Evolutionary conservation across 2,329 filamentous ascomycete genomes (phyloP).

Genomic region (Fusarium humuli): DNA sequence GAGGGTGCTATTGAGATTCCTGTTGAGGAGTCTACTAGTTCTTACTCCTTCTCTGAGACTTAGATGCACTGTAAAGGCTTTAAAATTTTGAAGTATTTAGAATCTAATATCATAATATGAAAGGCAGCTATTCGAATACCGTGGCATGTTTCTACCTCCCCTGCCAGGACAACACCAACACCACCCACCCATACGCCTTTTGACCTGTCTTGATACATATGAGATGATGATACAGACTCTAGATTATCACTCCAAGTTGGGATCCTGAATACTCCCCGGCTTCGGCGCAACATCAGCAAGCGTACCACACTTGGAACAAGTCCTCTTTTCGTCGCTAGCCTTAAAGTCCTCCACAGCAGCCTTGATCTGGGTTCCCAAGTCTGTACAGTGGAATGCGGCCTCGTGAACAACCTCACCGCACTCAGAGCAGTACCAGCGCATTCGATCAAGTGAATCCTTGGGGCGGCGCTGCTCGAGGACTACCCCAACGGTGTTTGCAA

Average conservation of each 20-base stretch:
- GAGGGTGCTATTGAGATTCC: conserved; percentile 86
- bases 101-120: conserved; percentile 18
- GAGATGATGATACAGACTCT: not conserved
- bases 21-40: conserved; percentile 81
- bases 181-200: conserved; percentile 4
- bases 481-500: conserved; percentile 92
- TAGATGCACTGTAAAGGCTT: conserved; percentile 50
- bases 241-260: conserved; percentile 59
- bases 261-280: conserved; percentile 68
- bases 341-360: conserved; percentile 86
- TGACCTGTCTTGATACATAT: not conserved
- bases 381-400: conserved; percentile 85
- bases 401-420: conserved; percentile 84
- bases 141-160: not conserved
- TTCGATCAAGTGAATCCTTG: conserved; percentile 74
- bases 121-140: not conserved
- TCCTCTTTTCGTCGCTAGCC: conserved; percentile 73
- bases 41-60: conserved; percentile 82
- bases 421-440: conserved; percentile 89
- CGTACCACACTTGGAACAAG: conserved; percentile 79
- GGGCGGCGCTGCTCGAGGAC: conserved; percentile 90
- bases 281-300: conserved; percentile 78
- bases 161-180: not conserved
- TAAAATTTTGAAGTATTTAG: conserved; percentile 9
- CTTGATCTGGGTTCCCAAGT: conserved; percentile 96